Base-by-base conservation (phyloP, 257 asterid species). In the Ligustrum vulgare region DNA sequence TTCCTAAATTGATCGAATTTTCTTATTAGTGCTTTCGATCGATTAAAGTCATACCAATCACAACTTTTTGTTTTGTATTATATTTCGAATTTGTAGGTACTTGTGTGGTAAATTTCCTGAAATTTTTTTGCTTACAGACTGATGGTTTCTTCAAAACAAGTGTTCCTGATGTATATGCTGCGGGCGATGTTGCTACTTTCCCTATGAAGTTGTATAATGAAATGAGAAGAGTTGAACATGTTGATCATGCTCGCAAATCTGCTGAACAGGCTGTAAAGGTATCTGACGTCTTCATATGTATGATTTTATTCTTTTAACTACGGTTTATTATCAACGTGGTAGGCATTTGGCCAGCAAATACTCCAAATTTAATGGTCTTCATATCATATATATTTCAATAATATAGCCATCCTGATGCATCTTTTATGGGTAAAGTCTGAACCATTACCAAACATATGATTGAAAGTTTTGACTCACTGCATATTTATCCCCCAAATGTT, bases 241-340 rank as follows among this genome's bases (percentile, higher is more conserved):
- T 93, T 56, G 98, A 91, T 81, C 98, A 93, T 80, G 87, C 97
- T 37, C 97, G 98, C 75, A 91, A 90, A 85, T 93, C 97, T 75
- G 98, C 98, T 74, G 98, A 93, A 85, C 97, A 93, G 69, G 97
- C 98, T 76, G 97, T 89, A 25, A 93, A 93, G 98, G 98, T 93
- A 82, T 63, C 47, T 56, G 32, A 28, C 37, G 4, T 12, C 70
- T 62, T 31, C 45, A 41, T 66, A 20, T 78, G 77, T 31, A 72
- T 34, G 47, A 51, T 18, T 51, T n/a, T 51, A 51, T 51, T 51
- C 23, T n/a, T n/a, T 43, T 11, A n/a, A 45, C 51, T 35, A 3
- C 0, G 51, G 51, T 45, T 45, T 45, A 45, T 11, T 45, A 45
- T 45, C 51, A 3, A 45, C 51, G 6, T 10, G 51, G 6, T 45